Conservation (phyloP, 129 eudicot species). For the Helianthus annuus region HanXRQr2.0-SUNRISE NC_035433.2:55545181-55545680, state of each 20-base stretch:
- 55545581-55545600: conserved; percentile 10
- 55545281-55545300: no score
- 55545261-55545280: no score
- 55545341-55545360: no score
- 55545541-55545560: conserved; percentile 98
- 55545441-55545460: neutral
- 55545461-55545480: neutral
- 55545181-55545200: no score
- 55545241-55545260: no score
- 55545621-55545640: neutral
- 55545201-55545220: no score
- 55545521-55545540: conserved; percentile 78
- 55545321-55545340: no score
- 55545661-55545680: neutral
- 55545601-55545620: conserved; percentile 7
- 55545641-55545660: neutral
- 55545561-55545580: conserved; percentile 75
- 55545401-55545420: no score
- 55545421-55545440: neutral
- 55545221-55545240: no score
- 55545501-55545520: conserved; percentile 47
- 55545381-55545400: no score
- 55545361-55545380: no score
- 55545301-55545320: no score
- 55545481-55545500: neutral